Percentiles rank a stretch among this genome's conserved stretches.
phyloP scores from a whole-genome alignment of 306 rosid species.

The Bauhinia variegata region DNA sequence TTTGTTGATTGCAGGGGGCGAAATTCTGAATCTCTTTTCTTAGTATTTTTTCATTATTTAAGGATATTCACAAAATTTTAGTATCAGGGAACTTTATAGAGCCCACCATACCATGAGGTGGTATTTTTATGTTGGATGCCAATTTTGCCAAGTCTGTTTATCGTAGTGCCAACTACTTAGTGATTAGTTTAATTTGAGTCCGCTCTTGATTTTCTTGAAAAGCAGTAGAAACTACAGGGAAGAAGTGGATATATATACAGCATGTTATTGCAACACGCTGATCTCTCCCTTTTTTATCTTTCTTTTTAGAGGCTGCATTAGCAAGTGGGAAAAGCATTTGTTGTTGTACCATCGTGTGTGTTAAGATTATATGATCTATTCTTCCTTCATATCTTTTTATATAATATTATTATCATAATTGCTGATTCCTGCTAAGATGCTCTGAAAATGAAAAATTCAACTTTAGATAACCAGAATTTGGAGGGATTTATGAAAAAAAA shows the following conservation, averaged over 20 bases:
- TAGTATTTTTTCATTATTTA: constrained; percentile 2
- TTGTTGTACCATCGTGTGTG: background rate
- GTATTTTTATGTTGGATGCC: constrained; percentile 14
- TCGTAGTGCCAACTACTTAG: background rate
- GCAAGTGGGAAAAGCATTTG: background rate
- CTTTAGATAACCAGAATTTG: no score
- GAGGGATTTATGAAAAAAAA: no score
- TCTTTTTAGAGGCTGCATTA: background rate
- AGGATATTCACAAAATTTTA: constrained; percentile 18
- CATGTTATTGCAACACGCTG: constrained; percentile 11
- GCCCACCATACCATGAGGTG: background rate
- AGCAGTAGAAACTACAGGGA: background rate
- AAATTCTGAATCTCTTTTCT: constrained; percentile 7
- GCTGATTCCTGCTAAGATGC: no score
- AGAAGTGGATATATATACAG: background rate
- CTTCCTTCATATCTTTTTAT: background rate
- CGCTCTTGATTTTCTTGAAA: background rate
- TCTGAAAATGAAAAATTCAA: no score
- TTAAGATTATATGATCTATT: background rate
- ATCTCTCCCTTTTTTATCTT: background rate
- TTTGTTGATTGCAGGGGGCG: constrained; percentile 40
- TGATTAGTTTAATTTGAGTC: background rate
- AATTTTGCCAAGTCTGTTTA: background rate
- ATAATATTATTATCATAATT: no score
- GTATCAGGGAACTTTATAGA: background rate